A percentile compares a stretch with the other conserved stretches of the same genome.
phyloP scores from a whole-genome alignment of 352 stramenopile genomes.

The Globisporangium iwayamae region DNA sequence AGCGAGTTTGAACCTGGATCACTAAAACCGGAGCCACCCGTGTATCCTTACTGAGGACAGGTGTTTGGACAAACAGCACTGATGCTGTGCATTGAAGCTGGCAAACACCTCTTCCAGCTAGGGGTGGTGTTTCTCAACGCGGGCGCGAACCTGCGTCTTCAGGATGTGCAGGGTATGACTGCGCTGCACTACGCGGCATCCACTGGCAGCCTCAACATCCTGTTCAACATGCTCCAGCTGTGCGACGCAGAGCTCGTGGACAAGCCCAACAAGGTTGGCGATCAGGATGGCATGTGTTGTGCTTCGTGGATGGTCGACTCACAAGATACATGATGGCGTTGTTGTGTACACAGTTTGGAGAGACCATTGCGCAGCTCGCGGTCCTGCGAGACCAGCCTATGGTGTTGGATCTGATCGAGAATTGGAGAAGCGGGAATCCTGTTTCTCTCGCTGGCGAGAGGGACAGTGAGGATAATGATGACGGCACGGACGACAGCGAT shows the following conservation, averaged over 20 bases:
- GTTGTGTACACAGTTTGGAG: constrained; percentile 38
- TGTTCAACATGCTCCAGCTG: constrained; percentile 62
- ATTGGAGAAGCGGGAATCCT: constrained; percentile 37
- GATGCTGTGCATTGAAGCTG: constrained; percentile 67
- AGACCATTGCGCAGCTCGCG: constrained; percentile 50
- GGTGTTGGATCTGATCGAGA: constrained; percentile 34
- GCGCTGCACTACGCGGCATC: constrained; percentile 62
- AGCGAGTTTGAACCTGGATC: no score
- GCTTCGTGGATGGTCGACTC: background rate
- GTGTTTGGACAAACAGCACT: constrained; percentile 71
- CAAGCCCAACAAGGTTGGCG: constrained; percentile 52
- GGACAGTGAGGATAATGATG: constrained; percentile 22
- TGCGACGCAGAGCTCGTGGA: constrained; percentile 50
- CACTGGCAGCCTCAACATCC: constrained; percentile 51
- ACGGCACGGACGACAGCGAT: constrained; percentile 14
- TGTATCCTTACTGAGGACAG: constrained; percentile 21
- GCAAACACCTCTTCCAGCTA: constrained; percentile 55
- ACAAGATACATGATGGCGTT: background rate
- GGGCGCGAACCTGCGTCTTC: constrained; percentile 45
- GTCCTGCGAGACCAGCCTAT: constrained; percentile 32
- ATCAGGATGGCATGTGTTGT: background rate
- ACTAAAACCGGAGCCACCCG: no score
- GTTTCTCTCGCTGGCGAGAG: constrained; percentile 22
- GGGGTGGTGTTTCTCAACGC: constrained; percentile 77
- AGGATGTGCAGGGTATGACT: constrained; percentile 76